Evolutionary conservation across 768 basidiomycete genomes (phyloP), one percentile per base, ranked within the genome.

Genomic region (Dioszegia crocea): DNA sequence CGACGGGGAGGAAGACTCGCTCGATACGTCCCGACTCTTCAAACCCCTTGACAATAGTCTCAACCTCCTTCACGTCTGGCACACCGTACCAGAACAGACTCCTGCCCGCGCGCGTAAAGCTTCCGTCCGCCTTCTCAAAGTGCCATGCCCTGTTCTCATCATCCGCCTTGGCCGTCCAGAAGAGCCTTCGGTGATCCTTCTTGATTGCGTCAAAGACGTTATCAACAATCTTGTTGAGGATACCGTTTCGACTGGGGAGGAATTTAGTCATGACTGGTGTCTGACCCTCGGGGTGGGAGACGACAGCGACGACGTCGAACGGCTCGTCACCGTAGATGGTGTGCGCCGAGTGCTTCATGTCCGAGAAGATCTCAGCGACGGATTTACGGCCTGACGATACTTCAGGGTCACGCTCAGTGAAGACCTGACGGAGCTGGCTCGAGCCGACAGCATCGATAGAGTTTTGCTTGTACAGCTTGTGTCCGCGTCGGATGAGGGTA

Each of bases 301-400:
- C 91, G 60, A 99, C 86, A 21, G 93, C 96, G 50, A 99, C 82
- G 36, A 89, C 91, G 69, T 99, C 94, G 61, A 97, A 83, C 9
- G 92, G 91, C 76, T 99, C 96, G 76, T 99, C 94, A n/a, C 91
- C 94, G 76, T 98, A 97, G 69, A 99, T 86, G 16, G 90, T 91
- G 81, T 87, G 93, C 0, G 91, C 89, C 0, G 85, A 84, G 64
- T 84, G 83, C 77, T 89, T 86, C 67, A 97, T 82, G 21, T 85
- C 84, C 72, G 83, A 85, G 70, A 99, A 83, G 33, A 93, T 86
- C 45, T 88, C 89, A 1, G 92, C 87, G 60, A 97, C 89, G 65
- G 88, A 89, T 69, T 87, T 84, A 61, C 82, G 82, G 30, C 92
- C 94, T 24, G 85, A 80, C 23, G 87, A 82, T 44, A 99, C 87